phyloP scores from a whole-genome alignment of 225 moss, liverwort and hornwort genomes.

The Straminergon stramineum region DNA sequence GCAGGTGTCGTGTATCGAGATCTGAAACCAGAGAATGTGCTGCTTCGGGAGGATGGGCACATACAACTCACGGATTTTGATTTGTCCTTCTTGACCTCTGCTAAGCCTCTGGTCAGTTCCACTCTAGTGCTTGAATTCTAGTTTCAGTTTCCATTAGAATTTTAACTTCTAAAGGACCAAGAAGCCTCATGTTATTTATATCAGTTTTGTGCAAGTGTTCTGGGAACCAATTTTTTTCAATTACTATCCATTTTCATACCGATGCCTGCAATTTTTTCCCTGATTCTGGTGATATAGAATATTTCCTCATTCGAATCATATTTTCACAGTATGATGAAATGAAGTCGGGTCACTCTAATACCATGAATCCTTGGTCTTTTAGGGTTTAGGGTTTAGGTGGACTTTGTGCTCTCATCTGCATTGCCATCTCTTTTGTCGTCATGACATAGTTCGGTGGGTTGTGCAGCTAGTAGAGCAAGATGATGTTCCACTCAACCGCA shows the following conservation, averaged over 20 bases:
- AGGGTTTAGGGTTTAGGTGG: not conserved
- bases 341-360: not conserved
- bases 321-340: not conserved
- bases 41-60: slow-evolving; percentile 70
- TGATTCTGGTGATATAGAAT: not conserved
- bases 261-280: not conserved
- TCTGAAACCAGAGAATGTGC: slow-evolving; percentile 88
- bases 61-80: slow-evolving; percentile 91
- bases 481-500: slow-evolving; percentile 18
- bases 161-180: not conserved
- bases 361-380: not conserved
- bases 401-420: not conserved
- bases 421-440: not conserved
- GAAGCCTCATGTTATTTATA: not conserved
- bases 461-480: slow-evolving; percentile 51
- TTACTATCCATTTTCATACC: not conserved
- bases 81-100: slow-evolving; percentile 72
- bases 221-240: not conserved
- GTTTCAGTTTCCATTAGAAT: not conserved
- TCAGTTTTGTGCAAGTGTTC: too few species aligned
- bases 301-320: not conserved
- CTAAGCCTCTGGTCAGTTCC: slow-evolving; percentile 54
- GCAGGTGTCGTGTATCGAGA: slow-evolving; percentile 91
- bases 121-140: not conserved
- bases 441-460: not conserved